Conservation (phyloP, 768 basidiomycete species). For the Auricularia cornea region DNA sequence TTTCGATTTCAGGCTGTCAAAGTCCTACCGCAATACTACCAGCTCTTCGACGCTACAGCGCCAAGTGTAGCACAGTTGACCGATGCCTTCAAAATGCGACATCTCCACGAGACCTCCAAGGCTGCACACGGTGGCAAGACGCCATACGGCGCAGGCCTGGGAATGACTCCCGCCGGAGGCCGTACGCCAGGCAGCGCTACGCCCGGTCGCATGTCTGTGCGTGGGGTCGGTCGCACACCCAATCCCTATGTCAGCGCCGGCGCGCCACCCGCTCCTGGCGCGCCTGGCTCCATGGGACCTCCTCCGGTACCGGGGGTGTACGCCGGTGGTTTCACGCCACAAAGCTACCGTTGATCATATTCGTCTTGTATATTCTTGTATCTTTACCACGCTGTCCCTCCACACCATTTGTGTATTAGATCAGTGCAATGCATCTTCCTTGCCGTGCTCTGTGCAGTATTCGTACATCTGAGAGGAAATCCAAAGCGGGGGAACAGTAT, state of each 20-base stretch:
- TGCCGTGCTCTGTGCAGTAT: not conserved
- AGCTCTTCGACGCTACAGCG: slow-evolving; percentile 82
- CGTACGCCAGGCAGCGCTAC: slow-evolving; percentile 62
- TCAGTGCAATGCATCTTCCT: not conserved
- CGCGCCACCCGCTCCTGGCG: not conserved
- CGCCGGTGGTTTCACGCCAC: not conserved
- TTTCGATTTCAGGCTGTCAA: slow-evolving; percentile 56
- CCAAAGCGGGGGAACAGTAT: not conserved
- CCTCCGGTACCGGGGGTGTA: not conserved
- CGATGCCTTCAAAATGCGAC: slow-evolving; percentile 92
- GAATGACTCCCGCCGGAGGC: slow-evolving; percentile 26
- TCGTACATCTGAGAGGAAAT: too few species aligned
- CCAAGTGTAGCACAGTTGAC: slow-evolving; percentile 89
- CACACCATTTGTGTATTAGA: not conserved
- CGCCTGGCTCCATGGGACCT: not conserved
- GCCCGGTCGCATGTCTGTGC: slow-evolving; percentile 72
- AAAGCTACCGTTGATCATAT: too few species aligned
- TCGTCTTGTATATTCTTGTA: not conserved
- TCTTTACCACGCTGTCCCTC: not conserved
- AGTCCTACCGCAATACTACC: slow-evolving; percentile 81
- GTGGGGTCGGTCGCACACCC: slow-evolving; percentile 62
- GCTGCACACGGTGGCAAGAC: slow-evolving; percentile 61
- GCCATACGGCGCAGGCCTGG: slow-evolving; percentile 53
- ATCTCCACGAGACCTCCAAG: slow-evolving; percentile 72
- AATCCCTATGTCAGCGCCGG: slow-evolving; percentile 51